phyloP scores from a whole-genome alignment of 805 yeast genomes.

The Kodamaea kakaduensis region DNA sequence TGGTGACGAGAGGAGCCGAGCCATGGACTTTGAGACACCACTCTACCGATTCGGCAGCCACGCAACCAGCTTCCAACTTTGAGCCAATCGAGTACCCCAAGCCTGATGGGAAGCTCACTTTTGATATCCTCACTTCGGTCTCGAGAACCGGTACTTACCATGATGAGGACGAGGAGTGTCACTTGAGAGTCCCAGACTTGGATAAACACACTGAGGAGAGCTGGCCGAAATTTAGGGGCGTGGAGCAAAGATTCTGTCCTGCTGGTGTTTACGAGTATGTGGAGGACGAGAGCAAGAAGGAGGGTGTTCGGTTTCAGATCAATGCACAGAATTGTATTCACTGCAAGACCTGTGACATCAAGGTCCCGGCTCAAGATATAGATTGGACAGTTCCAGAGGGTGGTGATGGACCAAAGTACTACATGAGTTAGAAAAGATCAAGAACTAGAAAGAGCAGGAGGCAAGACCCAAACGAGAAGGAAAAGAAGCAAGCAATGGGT shows the following conservation, averaged over 20 bases:
- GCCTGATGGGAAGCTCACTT: slow-evolving; percentile 90
- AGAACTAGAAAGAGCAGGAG: neutral
- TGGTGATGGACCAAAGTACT: slow-evolving; percentile 97
- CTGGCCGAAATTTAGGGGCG: slow-evolving; percentile 77
- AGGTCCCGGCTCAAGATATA: slow-evolving; percentile 92
- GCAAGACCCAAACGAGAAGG: neutral
- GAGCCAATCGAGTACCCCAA: slow-evolving; percentile 85
- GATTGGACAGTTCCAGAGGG: slow-evolving; percentile 98
- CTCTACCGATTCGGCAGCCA: slow-evolving; percentile 68
- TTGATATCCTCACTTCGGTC: slow-evolving; percentile 91
- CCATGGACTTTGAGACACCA: slow-evolving; percentile 83
- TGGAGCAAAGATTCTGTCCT: slow-evolving; percentile 92
- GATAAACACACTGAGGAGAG: slow-evolving; percentile 65
- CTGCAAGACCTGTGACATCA: slow-evolving; percentile 97
- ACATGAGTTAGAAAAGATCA: slow-evolving; percentile 36
- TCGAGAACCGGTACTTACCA: slow-evolving; percentile 95
- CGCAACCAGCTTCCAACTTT: slow-evolving; percentile 62
- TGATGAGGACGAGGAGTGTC: slow-evolving; percentile 90
- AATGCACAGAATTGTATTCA: slow-evolving; percentile 97
- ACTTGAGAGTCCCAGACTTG: slow-evolving; percentile 62
- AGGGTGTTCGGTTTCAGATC: slow-evolving; percentile 84
- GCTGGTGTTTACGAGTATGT: slow-evolving; percentile 96
- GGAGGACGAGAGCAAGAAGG: slow-evolving; percentile 54
- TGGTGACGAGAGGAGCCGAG: slow-evolving; percentile 70
- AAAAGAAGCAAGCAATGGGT: neutral